A percentile compares a stretch with the other conserved stretches of the same genome.
phyloP scores from a whole-genome alignment of 371 early-diverging fungal species.

The Mortierella sp. region DNA sequence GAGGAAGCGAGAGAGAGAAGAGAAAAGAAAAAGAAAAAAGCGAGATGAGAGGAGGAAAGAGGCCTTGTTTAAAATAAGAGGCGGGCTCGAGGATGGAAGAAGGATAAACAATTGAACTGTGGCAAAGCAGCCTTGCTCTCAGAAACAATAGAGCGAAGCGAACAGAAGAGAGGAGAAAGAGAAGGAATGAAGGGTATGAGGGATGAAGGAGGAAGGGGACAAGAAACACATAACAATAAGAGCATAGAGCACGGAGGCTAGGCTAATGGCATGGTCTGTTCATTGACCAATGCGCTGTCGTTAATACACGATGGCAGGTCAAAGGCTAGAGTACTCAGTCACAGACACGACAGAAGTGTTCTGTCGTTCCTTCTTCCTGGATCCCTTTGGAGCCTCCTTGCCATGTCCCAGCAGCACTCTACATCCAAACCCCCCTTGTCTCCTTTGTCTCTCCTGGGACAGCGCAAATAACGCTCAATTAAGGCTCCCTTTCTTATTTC shows the following conservation, averaged over 20 bases:
- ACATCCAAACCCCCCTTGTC: neutral
- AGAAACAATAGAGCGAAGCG: neutral
- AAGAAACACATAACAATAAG: too few relatives aligned
- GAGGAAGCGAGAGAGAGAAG: neutral
- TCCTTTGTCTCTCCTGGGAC: neutral
- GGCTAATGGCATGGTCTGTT: too few relatives aligned
- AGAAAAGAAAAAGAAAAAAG: neutral
- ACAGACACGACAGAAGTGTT: too few relatives aligned
- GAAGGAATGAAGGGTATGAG: slow-evolving; percentile 5
- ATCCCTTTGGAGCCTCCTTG: slow-evolving; percentile 1
- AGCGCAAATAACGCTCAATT: neutral
- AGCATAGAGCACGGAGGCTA: too few relatives aligned
- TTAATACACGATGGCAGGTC: too few relatives aligned
- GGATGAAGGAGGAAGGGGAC: neutral
- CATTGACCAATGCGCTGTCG: too few relatives aligned
- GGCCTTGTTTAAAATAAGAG: neutral
- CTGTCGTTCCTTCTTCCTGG: neutral
- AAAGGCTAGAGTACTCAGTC: too few relatives aligned
- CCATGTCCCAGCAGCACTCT: neutral
- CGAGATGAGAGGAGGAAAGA: neutral
- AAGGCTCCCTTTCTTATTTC: neutral
- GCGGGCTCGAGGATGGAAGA: neutral
- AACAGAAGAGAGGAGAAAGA: neutral
- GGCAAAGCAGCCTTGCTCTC: neutral
- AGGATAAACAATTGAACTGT: neutral